These are phyloP conservation scores for Atkinsonella texensis DNA, from an alignment of 2,329 filamentous ascomycete species.

Conservation along the genomic window DNA sequence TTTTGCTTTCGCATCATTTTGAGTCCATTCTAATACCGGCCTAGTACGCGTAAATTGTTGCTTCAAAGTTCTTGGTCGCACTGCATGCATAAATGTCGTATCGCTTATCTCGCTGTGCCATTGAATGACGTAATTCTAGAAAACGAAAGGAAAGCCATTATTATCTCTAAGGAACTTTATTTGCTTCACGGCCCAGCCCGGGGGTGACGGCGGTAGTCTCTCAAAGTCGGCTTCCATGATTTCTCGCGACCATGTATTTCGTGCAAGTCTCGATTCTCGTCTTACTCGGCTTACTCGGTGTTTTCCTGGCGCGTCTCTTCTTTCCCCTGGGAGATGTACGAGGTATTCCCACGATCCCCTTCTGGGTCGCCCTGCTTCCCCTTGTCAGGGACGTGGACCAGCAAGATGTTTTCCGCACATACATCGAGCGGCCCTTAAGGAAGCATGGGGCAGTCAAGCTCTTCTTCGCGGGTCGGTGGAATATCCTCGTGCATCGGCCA, in stretches of 20 bases:
- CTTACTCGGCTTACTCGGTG: neutral
- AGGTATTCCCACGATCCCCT: constrained; percentile 30
- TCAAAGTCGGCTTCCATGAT: no score
- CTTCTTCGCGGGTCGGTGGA: constrained; percentile 37
- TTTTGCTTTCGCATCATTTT: no score
- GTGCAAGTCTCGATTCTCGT: neutral
- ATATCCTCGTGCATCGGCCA: constrained; percentile 32
- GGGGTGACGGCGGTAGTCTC: no score
- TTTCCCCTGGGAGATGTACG: constrained; percentile 16
- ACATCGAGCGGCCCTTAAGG: constrained; percentile 25
- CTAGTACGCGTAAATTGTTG: neutral
- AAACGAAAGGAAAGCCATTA: neutral
- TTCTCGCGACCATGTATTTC: neutral
- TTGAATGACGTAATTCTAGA: neutral
- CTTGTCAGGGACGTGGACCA: constrained; percentile 31
- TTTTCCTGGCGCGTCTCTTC: constrained; percentile 8
- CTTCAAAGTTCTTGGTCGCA: neutral
- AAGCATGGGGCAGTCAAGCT: constrained; percentile 34
- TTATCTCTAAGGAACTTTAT: neutral
- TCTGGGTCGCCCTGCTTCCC: constrained; percentile 30
- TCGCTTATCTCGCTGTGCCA: neutral
- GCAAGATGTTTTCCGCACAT: constrained; percentile 25
- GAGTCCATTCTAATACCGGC: no score
- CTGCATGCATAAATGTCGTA: neutral
- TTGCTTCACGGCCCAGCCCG: neutral